Evolutionary conservation across 176 grass and related monocot genomes (phyloP).

Genomic region (Ampelocalamus luodianensis): DNA sequence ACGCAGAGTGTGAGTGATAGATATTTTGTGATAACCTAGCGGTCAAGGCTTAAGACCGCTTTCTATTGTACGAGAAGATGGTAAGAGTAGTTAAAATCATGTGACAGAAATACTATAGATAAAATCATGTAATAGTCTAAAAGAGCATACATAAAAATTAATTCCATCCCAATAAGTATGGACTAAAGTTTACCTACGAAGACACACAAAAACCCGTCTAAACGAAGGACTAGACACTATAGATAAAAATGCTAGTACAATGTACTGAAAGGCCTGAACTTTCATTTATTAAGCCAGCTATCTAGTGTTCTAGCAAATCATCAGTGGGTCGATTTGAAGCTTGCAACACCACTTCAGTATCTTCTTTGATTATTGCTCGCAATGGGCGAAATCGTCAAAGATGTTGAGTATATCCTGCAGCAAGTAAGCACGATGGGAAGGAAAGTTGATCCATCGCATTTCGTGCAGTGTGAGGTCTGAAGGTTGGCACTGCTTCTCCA

Average conservation of each 20-base stretch:
- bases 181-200: no score
- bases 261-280: background rate
- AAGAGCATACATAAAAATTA: no score
- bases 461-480: background rate
- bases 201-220: background rate
- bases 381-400: background rate
- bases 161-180: no score
- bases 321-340: background rate
- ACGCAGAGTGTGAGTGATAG: background rate
- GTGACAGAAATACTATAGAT: no score
- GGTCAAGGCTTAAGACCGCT: background rate
- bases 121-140: no score
- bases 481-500: background rate
- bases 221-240: background rate
- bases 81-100: background rate
- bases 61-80: background rate
- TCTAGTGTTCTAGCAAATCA: background rate
- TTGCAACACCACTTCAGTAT: background rate
- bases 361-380: background rate
- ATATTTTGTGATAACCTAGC: background rate
- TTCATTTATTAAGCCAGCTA: background rate
- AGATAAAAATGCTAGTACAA: background rate
- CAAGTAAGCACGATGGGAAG: background rate
- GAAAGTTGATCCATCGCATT: background rate
- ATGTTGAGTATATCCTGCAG: background rate